phyloP scores from a whole-genome alignment of 805 yeast species.

The Brettanomyces custersianus region DNA sequence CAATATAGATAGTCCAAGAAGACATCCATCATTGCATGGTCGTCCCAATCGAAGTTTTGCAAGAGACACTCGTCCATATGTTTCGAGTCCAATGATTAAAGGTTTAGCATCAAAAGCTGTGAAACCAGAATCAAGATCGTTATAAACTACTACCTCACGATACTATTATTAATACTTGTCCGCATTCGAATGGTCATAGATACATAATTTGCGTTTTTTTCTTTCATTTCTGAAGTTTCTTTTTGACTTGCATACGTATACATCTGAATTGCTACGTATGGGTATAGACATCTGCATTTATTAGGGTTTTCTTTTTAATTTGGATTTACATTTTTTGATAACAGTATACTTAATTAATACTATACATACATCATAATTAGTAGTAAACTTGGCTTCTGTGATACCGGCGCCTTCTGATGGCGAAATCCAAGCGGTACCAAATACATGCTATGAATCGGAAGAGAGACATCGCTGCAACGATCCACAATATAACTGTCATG shows the following conservation, averaged over 20 bases:
- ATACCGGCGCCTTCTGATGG: conserved; percentile 14
- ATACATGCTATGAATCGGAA: conserved; percentile 70
- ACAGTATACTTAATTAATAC: background rate
- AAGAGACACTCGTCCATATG: background rate
- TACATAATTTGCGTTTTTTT: too few species aligned
- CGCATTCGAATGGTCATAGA: too few species aligned
- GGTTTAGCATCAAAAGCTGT: too few species aligned
- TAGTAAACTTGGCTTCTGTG: conserved; percentile 8
- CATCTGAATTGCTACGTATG: too few species aligned
- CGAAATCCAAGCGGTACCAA: conserved; percentile 30
- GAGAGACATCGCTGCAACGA: conserved; percentile 79
- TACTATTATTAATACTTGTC: too few species aligned
- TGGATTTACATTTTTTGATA: background rate
- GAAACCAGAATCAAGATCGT: too few species aligned
- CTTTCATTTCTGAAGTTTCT: too few species aligned
- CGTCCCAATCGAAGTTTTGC: background rate
- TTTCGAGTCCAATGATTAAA: too few species aligned
- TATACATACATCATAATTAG: conserved; percentile 9
- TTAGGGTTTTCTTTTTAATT: too few species aligned
- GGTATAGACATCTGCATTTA: too few species aligned
- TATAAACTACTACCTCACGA: too few species aligned
- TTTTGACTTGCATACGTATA: too few species aligned
- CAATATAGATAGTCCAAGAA: background rate
- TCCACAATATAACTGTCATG: conserved; percentile 81
- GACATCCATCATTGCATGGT: background rate